A percentile compares a stretch with the other conserved stretches of the same genome.
Evolutionary conservation across 352 stramenopile genomes (phyloP).

Genomic region (Phytopythium kandeliae): DNA sequence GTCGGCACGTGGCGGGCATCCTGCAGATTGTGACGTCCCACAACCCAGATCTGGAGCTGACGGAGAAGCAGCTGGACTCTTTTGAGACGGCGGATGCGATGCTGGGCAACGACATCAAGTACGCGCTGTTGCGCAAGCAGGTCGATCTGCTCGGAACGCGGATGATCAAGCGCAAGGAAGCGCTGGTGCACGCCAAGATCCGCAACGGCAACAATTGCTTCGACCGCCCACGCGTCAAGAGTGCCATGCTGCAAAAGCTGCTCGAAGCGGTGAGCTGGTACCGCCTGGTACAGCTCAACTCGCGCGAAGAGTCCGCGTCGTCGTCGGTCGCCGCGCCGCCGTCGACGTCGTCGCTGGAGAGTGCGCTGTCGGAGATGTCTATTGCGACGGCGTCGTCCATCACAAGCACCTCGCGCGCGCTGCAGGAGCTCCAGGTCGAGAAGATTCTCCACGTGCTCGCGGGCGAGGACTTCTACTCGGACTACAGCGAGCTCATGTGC

Average conservation of each 20-base stretch:
- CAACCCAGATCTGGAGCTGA: slow-evolving; percentile 74
- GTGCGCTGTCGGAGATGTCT: slow-evolving; percentile 4
- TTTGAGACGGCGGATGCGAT: slow-evolving; percentile 66
- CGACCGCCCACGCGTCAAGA: slow-evolving; percentile 46
- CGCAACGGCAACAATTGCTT: slow-evolving; percentile 67
- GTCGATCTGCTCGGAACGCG: slow-evolving; percentile 42
- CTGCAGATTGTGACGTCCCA: slow-evolving; percentile 78
- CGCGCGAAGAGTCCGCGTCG: slow-evolving; percentile 54
- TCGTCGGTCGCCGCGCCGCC: slow-evolving; percentile 30
- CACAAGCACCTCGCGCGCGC: slow-evolving; percentile 18
- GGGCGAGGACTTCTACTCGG: slow-evolving; percentile 79
- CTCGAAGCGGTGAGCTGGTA: slow-evolving; percentile 85
- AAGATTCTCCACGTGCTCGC: slow-evolving; percentile 70
- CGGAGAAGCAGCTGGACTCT: slow-evolving; percentile 76
- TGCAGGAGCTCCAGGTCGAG: slow-evolving; percentile 67
- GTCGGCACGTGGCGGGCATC: slow-evolving; percentile 66
- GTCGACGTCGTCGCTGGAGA: slow-evolving; percentile 4
- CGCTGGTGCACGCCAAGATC: slow-evolving; percentile 41
- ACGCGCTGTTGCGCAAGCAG: slow-evolving; percentile 55
- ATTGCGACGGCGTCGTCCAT: slow-evolving; percentile 13
- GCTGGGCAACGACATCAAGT: slow-evolving; percentile 75
- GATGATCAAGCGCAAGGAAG: slow-evolving; percentile 37
- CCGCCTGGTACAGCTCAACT: slow-evolving; percentile 73
- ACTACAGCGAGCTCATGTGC: slow-evolving; percentile 79
- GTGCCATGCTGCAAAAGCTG: slow-evolving; percentile 62